Percentiles rank a stretch among this genome's conserved stretches.
Conservation (phyloP, 1,284 basidiomycete species). For the Spongispora temasekensis region DNA sequence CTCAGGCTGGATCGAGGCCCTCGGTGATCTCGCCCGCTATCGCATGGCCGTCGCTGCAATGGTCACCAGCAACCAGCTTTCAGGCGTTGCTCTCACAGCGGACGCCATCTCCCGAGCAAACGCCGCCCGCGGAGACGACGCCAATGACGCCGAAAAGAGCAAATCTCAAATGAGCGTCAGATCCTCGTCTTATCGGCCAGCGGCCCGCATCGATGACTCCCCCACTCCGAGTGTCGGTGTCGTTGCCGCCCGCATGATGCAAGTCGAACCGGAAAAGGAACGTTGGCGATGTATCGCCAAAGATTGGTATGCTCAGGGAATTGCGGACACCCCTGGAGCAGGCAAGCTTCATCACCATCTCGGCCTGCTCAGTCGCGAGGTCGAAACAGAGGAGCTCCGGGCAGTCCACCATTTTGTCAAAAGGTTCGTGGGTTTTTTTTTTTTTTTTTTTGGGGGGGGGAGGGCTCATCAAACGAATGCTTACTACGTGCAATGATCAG, state of each 20-base stretch:
- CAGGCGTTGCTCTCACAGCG: constrained; percentile 45
- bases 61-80: constrained; percentile 47
- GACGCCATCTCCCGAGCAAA: constrained; percentile 48
- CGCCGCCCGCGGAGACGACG: constrained; percentile 28
- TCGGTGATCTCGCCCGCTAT: constrained; percentile 94
- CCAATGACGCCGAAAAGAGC: constrained; percentile 13
- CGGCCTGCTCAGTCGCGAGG: constrained; percentile 84
- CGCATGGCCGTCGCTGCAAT: constrained; percentile 89
- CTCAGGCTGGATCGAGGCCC: constrained; percentile 90
- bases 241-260: constrained; percentile 83
- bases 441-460: too few relatives aligned
- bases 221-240: constrained; percentile 81
- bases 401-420: constrained; percentile 95
- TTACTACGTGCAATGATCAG: constrained; percentile 40
- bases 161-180: constrained; percentile 35
- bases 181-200: constrained; percentile 53
- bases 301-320: constrained; percentile 91
- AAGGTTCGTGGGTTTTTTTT: constrained; percentile 59
- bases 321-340: constrained; percentile 86
- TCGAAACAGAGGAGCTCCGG: constrained; percentile 81
- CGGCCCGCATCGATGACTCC: constrained; percentile 63
- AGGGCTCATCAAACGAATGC: background rate
- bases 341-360: constrained; percentile 95
- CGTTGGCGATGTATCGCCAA: constrained; percentile 88
- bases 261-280: constrained; percentile 89